A percentile compares a stretch with the other conserved stretches of the same genome.
Conservation (phyloP, 306 rosid genomes). For the Prunus persica region DNA sequence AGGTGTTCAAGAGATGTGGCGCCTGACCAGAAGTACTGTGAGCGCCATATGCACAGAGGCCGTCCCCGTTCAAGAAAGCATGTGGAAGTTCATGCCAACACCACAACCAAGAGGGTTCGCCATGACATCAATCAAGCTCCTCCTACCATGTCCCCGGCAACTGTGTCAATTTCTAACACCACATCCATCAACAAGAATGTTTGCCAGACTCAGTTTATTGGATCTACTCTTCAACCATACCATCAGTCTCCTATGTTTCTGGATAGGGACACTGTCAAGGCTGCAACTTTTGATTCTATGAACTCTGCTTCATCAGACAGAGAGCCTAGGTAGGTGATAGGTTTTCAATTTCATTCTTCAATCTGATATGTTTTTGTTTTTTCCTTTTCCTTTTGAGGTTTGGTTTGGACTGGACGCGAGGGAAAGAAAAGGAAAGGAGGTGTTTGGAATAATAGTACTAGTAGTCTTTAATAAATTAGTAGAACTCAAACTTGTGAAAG, state of each 20-base stretch:
- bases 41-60: conserved; percentile 88
- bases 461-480: not conserved
- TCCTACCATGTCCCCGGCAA: conserved; percentile 16
- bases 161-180: conserved; percentile 28
- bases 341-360: not conserved
- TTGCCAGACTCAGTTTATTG: conserved; percentile 42
- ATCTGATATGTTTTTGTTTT: not conserved
- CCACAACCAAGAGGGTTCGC: conserved; percentile 46
- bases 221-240: conserved; percentile 29
- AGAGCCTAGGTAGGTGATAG: conserved; percentile 44
- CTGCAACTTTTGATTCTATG: conserved; percentile 24
- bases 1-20: conserved; percentile 83
- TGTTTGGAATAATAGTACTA: not conserved
- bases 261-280: conserved; percentile 29
- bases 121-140: conserved; percentile 34
- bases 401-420: too few relatives aligned
- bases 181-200: conserved; percentile 26
- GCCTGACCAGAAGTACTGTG: conserved; percentile 70
- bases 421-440: too few relatives aligned
- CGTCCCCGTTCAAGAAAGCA: conserved; percentile 99
- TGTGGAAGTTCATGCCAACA: conserved; percentile 67
- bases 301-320: conserved; percentile 34
- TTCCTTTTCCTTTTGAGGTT: not conserved
- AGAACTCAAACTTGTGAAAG: not conserved
- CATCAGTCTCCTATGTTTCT: conserved; percentile 38